Evolutionary conservation across 1,139 yeast genomes (phyloP).

Genomic region (Sugiyamaella novakii): DNA sequence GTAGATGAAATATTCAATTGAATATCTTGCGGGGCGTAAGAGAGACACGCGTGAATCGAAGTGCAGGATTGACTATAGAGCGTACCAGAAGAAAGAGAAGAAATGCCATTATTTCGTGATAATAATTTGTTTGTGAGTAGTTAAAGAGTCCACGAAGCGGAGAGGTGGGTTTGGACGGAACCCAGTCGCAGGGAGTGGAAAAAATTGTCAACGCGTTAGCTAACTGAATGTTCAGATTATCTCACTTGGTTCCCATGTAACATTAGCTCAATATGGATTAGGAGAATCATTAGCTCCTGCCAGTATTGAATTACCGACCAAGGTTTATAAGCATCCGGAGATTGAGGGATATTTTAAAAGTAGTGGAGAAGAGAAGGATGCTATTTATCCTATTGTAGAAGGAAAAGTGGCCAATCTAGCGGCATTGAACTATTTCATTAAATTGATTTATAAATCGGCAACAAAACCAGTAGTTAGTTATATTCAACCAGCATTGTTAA

Average conservation of each 20-base stretch:
- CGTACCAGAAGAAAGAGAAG: neutral
- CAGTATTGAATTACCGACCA: constrained; percentile 69
- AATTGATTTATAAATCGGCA: constrained; percentile 57
- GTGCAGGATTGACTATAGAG: no score
- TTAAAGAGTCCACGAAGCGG: neutral
- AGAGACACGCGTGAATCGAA: no score
- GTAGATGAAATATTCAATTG: no score
- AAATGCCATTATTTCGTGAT: constrained; percentile 64
- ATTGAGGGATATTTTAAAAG: constrained; percentile 46
- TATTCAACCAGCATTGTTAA: constrained; percentile 52
- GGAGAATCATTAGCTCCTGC: constrained; percentile 82
- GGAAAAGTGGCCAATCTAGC: constrained; percentile 67
- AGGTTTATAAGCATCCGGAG: constrained; percentile 59
- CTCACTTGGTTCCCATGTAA: constrained; percentile 77
- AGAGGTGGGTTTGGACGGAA: neutral
- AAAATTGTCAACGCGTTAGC: neutral
- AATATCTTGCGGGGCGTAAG: no score
- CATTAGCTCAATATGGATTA: constrained; percentile 79
- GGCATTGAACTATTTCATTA: constrained; percentile 72
- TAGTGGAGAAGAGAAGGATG: constrained; percentile 46
- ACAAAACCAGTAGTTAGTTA: constrained; percentile 38
- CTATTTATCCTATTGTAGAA: constrained; percentile 61
- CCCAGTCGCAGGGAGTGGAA: neutral
- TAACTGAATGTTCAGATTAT: constrained; percentile 49
- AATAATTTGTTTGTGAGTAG: constrained; percentile 50